These are phyloP conservation scores for Acer yangbiense DNA, from an alignment of 345 rosid genomes.

Conservation along the genomic window DNA sequence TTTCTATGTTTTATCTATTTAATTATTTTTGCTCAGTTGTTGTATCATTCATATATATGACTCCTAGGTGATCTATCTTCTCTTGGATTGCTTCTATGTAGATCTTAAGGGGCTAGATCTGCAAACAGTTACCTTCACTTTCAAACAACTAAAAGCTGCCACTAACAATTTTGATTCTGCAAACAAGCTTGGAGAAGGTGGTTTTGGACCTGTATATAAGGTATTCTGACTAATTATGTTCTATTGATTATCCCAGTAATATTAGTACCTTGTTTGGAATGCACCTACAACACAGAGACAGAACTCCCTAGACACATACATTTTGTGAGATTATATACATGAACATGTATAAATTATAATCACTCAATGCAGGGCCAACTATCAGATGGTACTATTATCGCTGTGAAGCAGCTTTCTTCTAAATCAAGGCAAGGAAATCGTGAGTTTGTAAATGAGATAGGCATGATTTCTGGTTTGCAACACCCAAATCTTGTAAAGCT, in stretches of 20 bases:
- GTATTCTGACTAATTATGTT: constrained; percentile 21
- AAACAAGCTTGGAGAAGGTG: constrained; percentile 55
- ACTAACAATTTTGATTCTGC: constrained; percentile 37
- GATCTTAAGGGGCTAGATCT: constrained; percentile 34
- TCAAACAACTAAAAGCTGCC: constrained; percentile 45
- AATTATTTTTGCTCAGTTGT: not conserved
- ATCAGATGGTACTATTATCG: constrained; percentile 61
- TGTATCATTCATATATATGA: not conserved
- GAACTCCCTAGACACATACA: not conserved
- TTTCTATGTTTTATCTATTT: no score
- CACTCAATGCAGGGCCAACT: constrained; percentile 34
- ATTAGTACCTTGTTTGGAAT: not conserved
- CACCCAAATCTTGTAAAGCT: constrained; percentile 42
- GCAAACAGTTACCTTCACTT: constrained; percentile 41
- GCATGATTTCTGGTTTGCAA: constrained; percentile 37
- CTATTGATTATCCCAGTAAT: not conserved
- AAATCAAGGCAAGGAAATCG: constrained; percentile 74
- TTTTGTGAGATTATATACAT: constrained; percentile 12
- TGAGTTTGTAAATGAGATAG: constrained; percentile 56
- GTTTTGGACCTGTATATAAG: constrained; percentile 54
- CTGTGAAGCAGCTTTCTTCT: constrained; percentile 76
- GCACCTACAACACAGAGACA: not conserved
- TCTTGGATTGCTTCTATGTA: not conserved
- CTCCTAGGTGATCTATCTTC: not conserved
- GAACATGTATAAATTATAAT: constrained; percentile 39